A percentile compares a stretch with the other conserved stretches of the same genome.
These are phyloP conservation scores for Pythium angustatum DNA, from an alignment of 352 stramenopile genomes.

Conservation along the genomic window DNA sequence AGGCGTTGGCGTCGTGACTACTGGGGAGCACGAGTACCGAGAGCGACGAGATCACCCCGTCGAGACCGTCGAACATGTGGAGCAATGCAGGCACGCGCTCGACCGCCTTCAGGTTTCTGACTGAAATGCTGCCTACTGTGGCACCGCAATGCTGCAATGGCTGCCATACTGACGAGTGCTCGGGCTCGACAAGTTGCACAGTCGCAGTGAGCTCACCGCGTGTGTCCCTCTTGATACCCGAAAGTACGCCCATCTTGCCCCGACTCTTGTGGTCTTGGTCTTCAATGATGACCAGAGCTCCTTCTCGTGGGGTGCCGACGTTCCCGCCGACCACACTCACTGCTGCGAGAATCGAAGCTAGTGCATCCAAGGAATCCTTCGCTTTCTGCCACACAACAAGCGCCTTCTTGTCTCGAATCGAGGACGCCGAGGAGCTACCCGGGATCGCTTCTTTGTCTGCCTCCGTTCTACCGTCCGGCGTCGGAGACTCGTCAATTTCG, in stretches of 20 bases:
- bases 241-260: conserved; percentile 46
- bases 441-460: conserved; percentile 15
- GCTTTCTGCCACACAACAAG: conserved; percentile 74
- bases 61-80: conserved; percentile 78
- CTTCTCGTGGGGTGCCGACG: conserved; percentile 70
- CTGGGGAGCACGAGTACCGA: conserved; percentile 48
- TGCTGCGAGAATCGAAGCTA: conserved; percentile 60
- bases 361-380: conserved; percentile 62
- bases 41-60: conserved; percentile 51
- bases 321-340: conserved; percentile 75
- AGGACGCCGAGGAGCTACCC: background rate
- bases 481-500: conserved; percentile 54
- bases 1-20: conserved; percentile 33
- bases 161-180: conserved; percentile 12
- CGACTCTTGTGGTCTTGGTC: conserved; percentile 40
- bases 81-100: conserved; percentile 75
- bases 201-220: conserved; percentile 27
- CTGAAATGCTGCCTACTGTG: conserved; percentile 28
- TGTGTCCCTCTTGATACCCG: conserved; percentile 33
- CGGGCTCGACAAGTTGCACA: conserved; percentile 20
- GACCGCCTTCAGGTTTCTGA: conserved; percentile 58
- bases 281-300: conserved; percentile 55
- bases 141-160: conserved; percentile 13
- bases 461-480: conserved; percentile 17
- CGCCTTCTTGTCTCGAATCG: conserved; percentile 63